phyloP scores from a whole-genome alignment of 1,284 basidiomycete species.

The Apiotrichum gamsii region DNA sequence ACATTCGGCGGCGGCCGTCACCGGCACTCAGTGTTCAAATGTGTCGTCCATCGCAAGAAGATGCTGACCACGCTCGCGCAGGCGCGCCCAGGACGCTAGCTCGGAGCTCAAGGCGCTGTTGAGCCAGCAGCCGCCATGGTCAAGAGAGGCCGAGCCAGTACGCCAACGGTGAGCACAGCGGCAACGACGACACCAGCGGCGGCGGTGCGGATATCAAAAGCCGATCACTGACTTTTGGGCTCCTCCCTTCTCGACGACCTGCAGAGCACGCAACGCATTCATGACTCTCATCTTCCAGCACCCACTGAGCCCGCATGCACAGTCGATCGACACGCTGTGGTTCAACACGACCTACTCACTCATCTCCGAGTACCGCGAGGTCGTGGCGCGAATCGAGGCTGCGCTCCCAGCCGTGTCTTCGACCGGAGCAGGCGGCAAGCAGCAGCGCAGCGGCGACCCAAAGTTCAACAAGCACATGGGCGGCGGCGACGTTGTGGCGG shows the following conservation, averaged over 20 bases:
- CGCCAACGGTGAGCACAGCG: conserved; percentile 63
- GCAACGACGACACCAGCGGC: conserved; percentile 2
- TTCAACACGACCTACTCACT: conserved; percentile 84
- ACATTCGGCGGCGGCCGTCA: too few species aligned
- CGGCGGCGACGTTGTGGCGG: conserved; percentile 54
- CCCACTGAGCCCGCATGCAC: conserved; percentile 66
- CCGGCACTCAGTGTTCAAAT: too few species aligned
- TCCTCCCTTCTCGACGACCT: not conserved
- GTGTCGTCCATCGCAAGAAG: conserved; percentile 3
- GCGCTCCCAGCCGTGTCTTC: conserved; percentile 11
- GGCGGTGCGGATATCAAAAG: not conserved
- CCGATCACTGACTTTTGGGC: too few species aligned
- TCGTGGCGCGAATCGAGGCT: conserved; percentile 60
- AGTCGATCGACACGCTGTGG: conserved; percentile 80
- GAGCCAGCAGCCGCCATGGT: conserved; percentile 67
- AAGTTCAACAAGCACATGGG: too few species aligned
- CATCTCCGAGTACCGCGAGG: conserved; percentile 75
- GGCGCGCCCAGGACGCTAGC: conserved; percentile 16
- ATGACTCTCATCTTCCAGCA: conserved; percentile 65
- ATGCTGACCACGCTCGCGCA: too few species aligned
- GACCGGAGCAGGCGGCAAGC: conserved; percentile 4
- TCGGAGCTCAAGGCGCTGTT: conserved; percentile 47
- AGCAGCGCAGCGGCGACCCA: conserved; percentile 7
- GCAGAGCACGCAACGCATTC: conserved; percentile 68
- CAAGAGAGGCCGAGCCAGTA: conserved; percentile 73